Evolutionary conservation across 768 basidiomycete species (phyloP).

Genomic region (Serendipita vermifera): DNA sequence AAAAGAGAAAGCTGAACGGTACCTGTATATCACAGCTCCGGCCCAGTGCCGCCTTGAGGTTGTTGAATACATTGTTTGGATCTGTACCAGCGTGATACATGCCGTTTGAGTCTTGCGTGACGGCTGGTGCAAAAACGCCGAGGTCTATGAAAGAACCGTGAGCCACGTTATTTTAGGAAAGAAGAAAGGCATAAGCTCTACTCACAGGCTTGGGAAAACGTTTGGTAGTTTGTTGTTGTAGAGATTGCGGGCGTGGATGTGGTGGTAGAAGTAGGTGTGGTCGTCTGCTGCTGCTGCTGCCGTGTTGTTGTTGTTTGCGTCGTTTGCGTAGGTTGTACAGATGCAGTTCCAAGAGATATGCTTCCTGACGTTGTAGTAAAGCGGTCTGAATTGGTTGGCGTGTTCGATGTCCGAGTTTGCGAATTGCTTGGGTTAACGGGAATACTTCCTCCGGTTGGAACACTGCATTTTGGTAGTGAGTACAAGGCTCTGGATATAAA

Average conservation of each 20-base stretch:
- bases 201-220: not conserved
- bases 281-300: conserved; percentile 3
- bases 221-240: not conserved
- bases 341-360: too few species aligned
- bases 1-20: not conserved
- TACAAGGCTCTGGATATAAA: too few species aligned
- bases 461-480: too few species aligned
- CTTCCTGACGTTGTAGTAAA: too few species aligned
- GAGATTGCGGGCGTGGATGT: not conserved
- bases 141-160: not conserved
- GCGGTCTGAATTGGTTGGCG: too few species aligned
- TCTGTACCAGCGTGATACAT: not conserved
- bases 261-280: not conserved
- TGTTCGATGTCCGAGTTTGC: too few species aligned
- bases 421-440: too few species aligned
- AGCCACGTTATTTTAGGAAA: not conserved
- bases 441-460: too few species aligned
- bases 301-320: not conserved
- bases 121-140: conserved; percentile 1
- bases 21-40: conserved; percentile 7
- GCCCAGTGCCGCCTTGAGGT: not conserved
- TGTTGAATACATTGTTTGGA: too few species aligned
- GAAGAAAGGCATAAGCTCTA: not conserved
- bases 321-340: too few species aligned
- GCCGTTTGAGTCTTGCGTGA: not conserved